Conservation (phyloP, 2,329 filamentous ascomycete species). For the Alternaria conjuncta region DNA sequence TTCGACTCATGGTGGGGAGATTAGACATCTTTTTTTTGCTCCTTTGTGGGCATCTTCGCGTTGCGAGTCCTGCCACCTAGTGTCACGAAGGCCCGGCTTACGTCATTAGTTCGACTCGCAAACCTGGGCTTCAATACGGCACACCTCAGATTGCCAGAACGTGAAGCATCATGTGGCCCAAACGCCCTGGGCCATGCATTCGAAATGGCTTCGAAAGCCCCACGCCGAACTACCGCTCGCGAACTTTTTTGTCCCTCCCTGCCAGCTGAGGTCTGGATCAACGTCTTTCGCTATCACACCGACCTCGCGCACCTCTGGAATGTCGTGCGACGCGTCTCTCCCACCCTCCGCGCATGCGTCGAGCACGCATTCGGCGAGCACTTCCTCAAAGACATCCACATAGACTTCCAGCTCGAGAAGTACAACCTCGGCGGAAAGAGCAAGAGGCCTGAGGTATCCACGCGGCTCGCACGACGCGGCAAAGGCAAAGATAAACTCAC, state of each 20-base stretch:
- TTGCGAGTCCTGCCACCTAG: background rate
- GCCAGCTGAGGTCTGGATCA: constrained; percentile 45
- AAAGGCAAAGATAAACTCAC: constrained; percentile 17
- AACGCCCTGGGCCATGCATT: background rate
- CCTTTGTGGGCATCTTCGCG: background rate
- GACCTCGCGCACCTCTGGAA: constrained; percentile 43
- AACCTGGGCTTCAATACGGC: background rate
- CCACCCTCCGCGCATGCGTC: constrained; percentile 33
- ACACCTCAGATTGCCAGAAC: background rate
- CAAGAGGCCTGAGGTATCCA: constrained; percentile 33
- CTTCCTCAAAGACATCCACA: constrained; percentile 27
- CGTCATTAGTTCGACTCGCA: background rate
- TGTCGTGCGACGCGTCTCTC: constrained; percentile 36
- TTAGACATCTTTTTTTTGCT: constrained; percentile 13
- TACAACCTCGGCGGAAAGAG: constrained; percentile 43
- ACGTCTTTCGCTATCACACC: constrained; percentile 37
- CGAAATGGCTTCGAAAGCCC: constrained; percentile 4
- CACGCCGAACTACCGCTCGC: background rate
- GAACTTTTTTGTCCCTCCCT: constrained; percentile 29
- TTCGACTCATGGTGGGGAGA: constrained; percentile 44
- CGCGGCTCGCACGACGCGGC: constrained; percentile 23
- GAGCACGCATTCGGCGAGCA: constrained; percentile 38
- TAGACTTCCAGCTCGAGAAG: constrained; percentile 41
- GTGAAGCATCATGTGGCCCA: background rate
- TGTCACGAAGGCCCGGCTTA: background rate